phyloP scores from a whole-genome alignment of 176 grass and related monocot genomes.

The Coix lacrymajobi region DNA sequence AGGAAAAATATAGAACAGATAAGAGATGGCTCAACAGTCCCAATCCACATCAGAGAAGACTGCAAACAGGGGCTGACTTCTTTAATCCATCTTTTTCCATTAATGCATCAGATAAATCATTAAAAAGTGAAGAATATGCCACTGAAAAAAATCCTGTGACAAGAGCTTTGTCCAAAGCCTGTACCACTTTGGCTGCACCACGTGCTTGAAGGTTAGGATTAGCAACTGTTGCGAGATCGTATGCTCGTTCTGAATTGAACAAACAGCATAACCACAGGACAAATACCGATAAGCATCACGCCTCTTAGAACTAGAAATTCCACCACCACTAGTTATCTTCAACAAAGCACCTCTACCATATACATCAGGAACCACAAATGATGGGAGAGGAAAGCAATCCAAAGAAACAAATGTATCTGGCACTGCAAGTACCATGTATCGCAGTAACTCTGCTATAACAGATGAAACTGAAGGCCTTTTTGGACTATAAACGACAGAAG shows the following conservation, averaged over 20 bases:
- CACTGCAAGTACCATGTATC: slow-evolving; percentile 80
- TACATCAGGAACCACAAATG: slow-evolving; percentile 67
- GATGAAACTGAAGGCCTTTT: slow-evolving; percentile 60
- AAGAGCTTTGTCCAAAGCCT: slow-evolving; percentile 86
- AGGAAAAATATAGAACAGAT: slow-evolving; percentile 98
- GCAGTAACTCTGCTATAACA: slow-evolving; percentile 71
- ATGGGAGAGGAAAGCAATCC: slow-evolving; percentile 94
- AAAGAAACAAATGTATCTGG: slow-evolving; percentile 98
- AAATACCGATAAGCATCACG: slow-evolving; percentile 72
- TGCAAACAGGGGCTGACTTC: slow-evolving; percentile 93
- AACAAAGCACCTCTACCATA: slow-evolving; percentile 56
- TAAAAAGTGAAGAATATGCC: slow-evolving; percentile 82
- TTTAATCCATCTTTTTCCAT: slow-evolving; percentile 93
- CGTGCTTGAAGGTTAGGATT: slow-evolving; percentile 76
- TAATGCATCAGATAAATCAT: slow-evolving; percentile 83
- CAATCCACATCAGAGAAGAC: slow-evolving; percentile 97
- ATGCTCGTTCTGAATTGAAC: slow-evolving; percentile 72
- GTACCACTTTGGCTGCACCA: slow-evolving; percentile 88
- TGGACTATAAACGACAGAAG: slow-evolving; percentile 39
- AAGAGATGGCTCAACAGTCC: slow-evolving; percentile 70
- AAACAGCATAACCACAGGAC: slow-evolving; percentile 80
- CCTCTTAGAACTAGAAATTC: slow-evolving; percentile 57
- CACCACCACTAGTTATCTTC: slow-evolving; percentile 58
- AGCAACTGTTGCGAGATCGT: slow-evolving; percentile 73
- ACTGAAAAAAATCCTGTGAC: slow-evolving; percentile 59